Base-by-base conservation (phyloP, 2,329 filamentous ascomycete genomes). In the Aureobasidium musti region DNA sequence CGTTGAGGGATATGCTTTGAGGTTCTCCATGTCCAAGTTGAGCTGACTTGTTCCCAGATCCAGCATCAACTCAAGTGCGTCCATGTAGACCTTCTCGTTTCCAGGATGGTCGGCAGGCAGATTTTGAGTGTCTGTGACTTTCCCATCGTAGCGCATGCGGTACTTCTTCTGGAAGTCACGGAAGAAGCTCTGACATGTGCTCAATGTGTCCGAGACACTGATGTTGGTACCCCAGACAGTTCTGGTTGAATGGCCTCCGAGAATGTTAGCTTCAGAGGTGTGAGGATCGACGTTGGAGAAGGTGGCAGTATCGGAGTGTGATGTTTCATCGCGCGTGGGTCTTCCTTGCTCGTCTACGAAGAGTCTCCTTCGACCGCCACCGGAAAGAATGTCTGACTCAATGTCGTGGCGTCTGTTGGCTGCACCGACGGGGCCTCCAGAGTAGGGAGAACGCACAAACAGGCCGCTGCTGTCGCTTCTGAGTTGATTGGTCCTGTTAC, bases 221-320 rank as follows among this genome's bases (percentile, higher is more conserved):
- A 99, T 91, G 45, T 96, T 98, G 50, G 95, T 99, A 77, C 95
- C 95, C 95, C 95, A 99, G 70, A 99, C 94, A 67, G 96, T 87
- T 71, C 90, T 88, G 66, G 89, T 89, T 45, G 91, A 91, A 67
- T 87, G 87, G 1, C 93, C 95, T 45, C 92, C 94, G 47, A 97
- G 86, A 0, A 84, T 86, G 74, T 97, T 91, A 0, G 95, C 95
- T 77, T 99, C 95, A 2, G 94, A 97, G 7, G 93, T 97, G 69
- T 89, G 90, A 0, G 92, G 92, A 71, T 97, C 84, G 67, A 87
- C 75, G 69, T 89, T 88, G 5, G 87, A 88, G 74, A 89, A 89
- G 1, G 87, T 89, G 0, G 84, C 77, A 5, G 81, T 83, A 74
- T 89, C 86, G 5, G 87, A 89, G 8, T 75, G 78, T 26, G 59